Evolutionary conservation across 208 protist genomes (phyloP), one percentile per base, ranked within the genome.

Genomic region (Zelonia costaricensis): DNA sequence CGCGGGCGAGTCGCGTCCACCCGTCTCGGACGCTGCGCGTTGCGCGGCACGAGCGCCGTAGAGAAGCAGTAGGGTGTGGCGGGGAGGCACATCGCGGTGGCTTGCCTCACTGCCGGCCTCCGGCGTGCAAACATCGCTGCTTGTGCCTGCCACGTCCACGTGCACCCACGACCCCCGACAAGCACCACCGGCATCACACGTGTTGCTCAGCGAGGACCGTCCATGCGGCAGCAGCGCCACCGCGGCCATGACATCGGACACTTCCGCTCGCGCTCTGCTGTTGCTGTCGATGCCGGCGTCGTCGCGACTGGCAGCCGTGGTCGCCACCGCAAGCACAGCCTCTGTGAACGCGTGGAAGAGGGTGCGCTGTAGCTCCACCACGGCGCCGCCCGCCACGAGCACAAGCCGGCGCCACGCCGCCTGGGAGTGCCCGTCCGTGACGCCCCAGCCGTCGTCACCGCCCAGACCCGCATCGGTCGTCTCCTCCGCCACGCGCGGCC

Each of bases 401-500:
- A 74, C 18, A 25, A 74, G 28, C 33, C 68, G 61, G 18, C 60
- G 58, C 65, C 65, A 72, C 35, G 57, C 58, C 9, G 46, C 38
- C 31, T 65, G 65, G n/a, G 65, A 49, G 39, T 72, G 57, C 0
- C 65, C 49, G 18, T 72, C 65, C 10, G 65, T 60, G 0, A 22
- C 30, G 12, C 44, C 44, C 56, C 56, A 72, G 20, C 40, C 58
- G 8, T 20, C 27, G 5, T 31, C 8, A n/a, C 9, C 45, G n/a
- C 36, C 36, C n/a, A n/a, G n/a, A n/a, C n/a, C n/a, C 16, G 9
- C 23, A 15, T 44, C 36, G 23, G 35, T n/a, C 13, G 20, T 36
- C 47, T 22, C 30, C 4, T 10, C 0, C 13, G 18, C 22, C 20
- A 10, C 52, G 28, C n/a, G n/a, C n/a, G n/a, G n/a, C n/a, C n/a